Evolutionary conservation across 495 filamentous ascomycete genomes (phyloP).

Genomic region (Podospora comata): DNA sequence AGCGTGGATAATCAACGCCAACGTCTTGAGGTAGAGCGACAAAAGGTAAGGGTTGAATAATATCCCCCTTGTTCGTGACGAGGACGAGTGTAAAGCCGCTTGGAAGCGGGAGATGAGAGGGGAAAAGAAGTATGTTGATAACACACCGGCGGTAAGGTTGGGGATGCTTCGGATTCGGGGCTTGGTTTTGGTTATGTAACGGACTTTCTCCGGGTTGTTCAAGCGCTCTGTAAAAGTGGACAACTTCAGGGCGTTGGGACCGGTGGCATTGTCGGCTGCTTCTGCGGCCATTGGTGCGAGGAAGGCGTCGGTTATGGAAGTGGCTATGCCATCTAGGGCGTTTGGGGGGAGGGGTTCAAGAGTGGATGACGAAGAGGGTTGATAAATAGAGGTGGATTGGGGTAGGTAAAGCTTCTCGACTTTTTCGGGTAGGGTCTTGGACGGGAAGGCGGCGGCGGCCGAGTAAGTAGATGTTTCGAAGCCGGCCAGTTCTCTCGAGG

Average conservation of each 20-base stretch:
- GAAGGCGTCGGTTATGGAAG: conserved; percentile 61
- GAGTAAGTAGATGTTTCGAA: conserved; percentile 61
- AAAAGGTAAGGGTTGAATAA: conserved; percentile 61
- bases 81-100: conserved; percentile 45
- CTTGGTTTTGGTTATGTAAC: conserved; percentile 28
- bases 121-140: conserved; percentile 77
- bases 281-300: conserved; percentile 74
- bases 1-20: conserved; percentile 63
- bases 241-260: conserved; percentile 81
- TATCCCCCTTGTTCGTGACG: conserved; percentile 42
- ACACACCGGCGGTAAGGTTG: conserved; percentile 71
- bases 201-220: conserved; percentile 23
- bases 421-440: conserved; percentile 63
- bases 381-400: conserved; percentile 18
- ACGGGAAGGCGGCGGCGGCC: conserved; percentile 58
- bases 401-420: conserved; percentile 50
- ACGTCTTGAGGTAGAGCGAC: conserved; percentile 59
- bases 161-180: conserved; percentile 64
- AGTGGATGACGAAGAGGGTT: conserved; percentile 27
- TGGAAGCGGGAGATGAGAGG: conserved; percentile 63
- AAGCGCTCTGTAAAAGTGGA: conserved; percentile 46
- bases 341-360: conserved; percentile 51
- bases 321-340: conserved; percentile 60
- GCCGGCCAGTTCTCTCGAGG: conserved; percentile 84
- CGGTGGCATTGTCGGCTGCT: conserved; percentile 66